Evolutionary conservation across 1,284 basidiomycete genomes (phyloP).

Genomic region (Polyporus tsugae): DNA sequence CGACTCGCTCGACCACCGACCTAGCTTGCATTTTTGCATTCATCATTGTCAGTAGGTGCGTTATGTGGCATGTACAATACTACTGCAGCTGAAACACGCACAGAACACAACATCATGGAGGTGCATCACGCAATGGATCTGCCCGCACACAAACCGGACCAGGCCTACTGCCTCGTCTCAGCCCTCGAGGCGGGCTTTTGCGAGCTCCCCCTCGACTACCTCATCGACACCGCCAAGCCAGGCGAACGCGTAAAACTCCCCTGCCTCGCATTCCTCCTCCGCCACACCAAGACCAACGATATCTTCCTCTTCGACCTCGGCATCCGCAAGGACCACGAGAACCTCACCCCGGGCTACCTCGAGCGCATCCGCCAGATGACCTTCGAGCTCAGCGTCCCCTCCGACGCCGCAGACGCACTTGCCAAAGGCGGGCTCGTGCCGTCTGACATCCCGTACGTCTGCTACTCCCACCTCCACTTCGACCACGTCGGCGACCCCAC

Average conservation of each 20-base stretch:
- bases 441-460: conserved; percentile 51
- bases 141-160: conserved; percentile 16
- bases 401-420: conserved; percentile 58
- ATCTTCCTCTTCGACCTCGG: conserved; percentile 62
- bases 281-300: conserved; percentile 45
- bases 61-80: too few species aligned
- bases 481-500: conserved; percentile 54
- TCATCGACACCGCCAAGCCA: conserved; percentile 46
- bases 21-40: neutral
- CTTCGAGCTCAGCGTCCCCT: conserved; percentile 41
- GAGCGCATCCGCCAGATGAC: conserved; percentile 23
- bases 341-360: conserved; percentile 43
- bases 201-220: conserved; percentile 44
- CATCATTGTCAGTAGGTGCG: neutral
- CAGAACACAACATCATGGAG: neutral
- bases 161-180: conserved; percentile 46
- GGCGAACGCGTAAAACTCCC: conserved; percentile 42
- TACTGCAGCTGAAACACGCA: neutral
- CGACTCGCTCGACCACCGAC: neutral
- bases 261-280: conserved; percentile 58
- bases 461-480: conserved; percentile 59
- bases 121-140: conserved; percentile 7
- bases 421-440: conserved; percentile 55
- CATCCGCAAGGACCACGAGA: conserved; percentile 54
- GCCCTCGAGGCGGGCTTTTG: conserved; percentile 58